Percentiles rank a stretch among this genome's conserved stretches.
Conservation (phyloP, 176 grass and related monocot species). For the Phragmites australis region DNA sequence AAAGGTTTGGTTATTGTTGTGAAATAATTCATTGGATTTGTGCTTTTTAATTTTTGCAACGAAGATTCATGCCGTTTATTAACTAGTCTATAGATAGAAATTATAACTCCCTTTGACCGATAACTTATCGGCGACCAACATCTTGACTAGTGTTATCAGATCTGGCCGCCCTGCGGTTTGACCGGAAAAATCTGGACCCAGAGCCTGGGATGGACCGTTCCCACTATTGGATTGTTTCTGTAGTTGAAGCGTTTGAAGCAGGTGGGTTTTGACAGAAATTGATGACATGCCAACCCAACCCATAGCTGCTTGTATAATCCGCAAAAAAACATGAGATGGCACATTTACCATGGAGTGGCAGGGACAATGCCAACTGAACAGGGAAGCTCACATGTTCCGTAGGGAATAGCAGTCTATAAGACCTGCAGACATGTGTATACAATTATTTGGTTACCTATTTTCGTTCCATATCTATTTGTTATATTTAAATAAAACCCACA, state of each 20-base stretch:
- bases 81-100: slow-evolving; percentile 1
- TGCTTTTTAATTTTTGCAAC: neutral
- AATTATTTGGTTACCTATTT: neutral
- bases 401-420: neutral
- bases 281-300: neutral
- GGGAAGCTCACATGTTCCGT: neutral
- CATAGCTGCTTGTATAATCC: neutral
- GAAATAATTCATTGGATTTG: slow-evolving; percentile 14
- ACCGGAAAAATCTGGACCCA: neutral
- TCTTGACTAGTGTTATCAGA: neutral
- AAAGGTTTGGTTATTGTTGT: neutral
- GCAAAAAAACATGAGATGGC: neutral
- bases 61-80: neutral
- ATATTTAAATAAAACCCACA: neutral
- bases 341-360: neutral
- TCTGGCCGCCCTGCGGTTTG: neutral
- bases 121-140: neutral
- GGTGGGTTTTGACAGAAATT: neutral
- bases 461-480: neutral
- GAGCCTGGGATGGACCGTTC: neutral
- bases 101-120: neutral
- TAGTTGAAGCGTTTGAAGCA: neutral
- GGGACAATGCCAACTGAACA: neutral
- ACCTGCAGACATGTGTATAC: neutral
- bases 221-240: neutral